Base-by-base conservation (phyloP, 2,329 filamentous ascomycete species). In the Dothiorella sarmentorum region DNA sequence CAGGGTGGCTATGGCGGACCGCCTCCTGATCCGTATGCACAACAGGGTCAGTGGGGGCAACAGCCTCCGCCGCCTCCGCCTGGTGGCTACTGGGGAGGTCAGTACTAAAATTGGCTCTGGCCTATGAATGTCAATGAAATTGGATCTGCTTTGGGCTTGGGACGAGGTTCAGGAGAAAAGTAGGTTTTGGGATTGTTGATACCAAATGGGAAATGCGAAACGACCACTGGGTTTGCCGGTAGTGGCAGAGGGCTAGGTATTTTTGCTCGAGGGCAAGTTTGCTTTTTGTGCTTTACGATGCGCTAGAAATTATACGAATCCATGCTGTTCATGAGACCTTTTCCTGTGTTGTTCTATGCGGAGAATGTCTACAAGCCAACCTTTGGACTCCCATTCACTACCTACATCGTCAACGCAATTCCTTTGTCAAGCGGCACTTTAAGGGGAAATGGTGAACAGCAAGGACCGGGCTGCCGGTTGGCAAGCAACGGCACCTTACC, bases 81-180 rank as follows among this genome's bases (percentile, higher is more conserved):
- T 3, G 57, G 57, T 10, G 57, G 57, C 7, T 49, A 59, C 33
- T 59, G 57, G 57, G 57, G 57, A 27, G 57, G 57, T 7, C 57
- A 59, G 27, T 59, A 59, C 26, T 59, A 55, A 37, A n/a, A n/a
- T n/a, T n/a, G n/a, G n/a, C n/a, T n/a, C n/a, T n/a, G n/a, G n/a
- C n/a, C n/a, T n/a, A n/a, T n/a, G n/a, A n/a, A n/a, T n/a, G n/a
- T n/a, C n/a, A n/a, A n/a, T n/a, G n/a, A n/a, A n/a, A n/a, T n/a
- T n/a, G n/a, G n/a, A n/a, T n/a, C n/a, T n/a, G n/a, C n/a, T n/a
- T 38, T 52, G 22, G 26, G 22, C n/a, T 22, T 33, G 35, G n/a
- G 3, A n/a, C 29, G 35, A 40, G 7, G 24, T 17, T 15, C 20
- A 35, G 47, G 10, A 40, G 38, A 38, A 37, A 27, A 35, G 35